phyloP scores from a whole-genome alignment of 441 rosid genomes.

The Hura crepitans region DNA sequence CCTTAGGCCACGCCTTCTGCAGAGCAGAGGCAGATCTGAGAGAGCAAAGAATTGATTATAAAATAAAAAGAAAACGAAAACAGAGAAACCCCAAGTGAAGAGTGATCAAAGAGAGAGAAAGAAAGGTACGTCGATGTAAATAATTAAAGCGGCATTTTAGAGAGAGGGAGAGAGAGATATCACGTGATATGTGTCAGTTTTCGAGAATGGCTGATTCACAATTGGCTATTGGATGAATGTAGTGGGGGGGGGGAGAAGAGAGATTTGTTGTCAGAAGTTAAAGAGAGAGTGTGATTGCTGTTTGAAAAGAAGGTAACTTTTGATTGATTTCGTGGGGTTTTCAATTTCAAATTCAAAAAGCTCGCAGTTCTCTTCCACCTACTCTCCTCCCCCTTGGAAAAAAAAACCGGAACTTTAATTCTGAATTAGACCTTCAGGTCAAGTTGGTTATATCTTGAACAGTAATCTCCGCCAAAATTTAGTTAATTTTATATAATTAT shows the following conservation, averaged over 20 bases:
- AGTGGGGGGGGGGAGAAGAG: not conserved
- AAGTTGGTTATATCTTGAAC: too few relatives aligned
- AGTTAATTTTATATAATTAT: not conserved
- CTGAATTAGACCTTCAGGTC: too few relatives aligned
- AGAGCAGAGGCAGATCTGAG: slow-evolving; percentile 40
- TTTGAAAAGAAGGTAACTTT: slow-evolving; percentile 5
- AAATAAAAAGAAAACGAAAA: slow-evolving; percentile 22
- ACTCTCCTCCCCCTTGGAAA: too few relatives aligned
- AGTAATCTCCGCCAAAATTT: too few relatives aligned
- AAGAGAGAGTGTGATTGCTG: not conserved
- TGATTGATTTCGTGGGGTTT: too few relatives aligned
- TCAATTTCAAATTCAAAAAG: not conserved
- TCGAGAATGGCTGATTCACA: too few relatives aligned
- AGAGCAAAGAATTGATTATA: slow-evolving; percentile 23
- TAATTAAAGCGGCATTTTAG: slow-evolving; percentile 12
- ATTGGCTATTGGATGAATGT: not conserved
- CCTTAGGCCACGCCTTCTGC: slow-evolving; percentile 28
- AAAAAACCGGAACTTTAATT: too few relatives aligned
- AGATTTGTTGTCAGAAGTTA: not conserved
- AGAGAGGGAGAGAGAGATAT: slow-evolving; percentile 23
- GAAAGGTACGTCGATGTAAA: slow-evolving; percentile 11
- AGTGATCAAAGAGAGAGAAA: slow-evolving; percentile 18
- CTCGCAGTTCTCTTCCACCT: not conserved
- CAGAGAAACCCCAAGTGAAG: not conserved
- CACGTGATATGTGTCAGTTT: slow-evolving; percentile 70